Conservation (phyloP, 192 early-diverging fungal genomes). For the Gryganskiella cystojenkinii region DNA sequence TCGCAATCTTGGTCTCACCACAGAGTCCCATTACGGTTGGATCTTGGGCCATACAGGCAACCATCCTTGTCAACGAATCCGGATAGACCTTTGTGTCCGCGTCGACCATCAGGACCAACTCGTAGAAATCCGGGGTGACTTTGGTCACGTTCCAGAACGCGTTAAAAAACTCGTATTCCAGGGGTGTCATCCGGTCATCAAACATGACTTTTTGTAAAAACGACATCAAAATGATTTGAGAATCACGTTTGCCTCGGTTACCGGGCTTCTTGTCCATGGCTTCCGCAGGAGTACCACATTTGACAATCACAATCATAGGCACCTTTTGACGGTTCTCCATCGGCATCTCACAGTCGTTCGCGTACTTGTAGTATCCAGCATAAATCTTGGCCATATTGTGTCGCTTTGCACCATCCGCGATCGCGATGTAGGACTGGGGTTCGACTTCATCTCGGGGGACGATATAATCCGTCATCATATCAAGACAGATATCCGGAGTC, state of each 20-base stretch:
- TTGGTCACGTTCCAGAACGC: conserved; percentile 77
- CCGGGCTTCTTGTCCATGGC: conserved; percentile 74
- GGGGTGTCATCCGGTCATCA: conserved; percentile 81
- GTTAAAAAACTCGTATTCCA: conserved; percentile 84
- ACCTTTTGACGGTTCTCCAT: conserved; percentile 63
- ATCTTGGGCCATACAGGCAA: conserved; percentile 67
- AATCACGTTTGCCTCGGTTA: conserved; percentile 93
- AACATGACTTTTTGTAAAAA: conserved; percentile 88
- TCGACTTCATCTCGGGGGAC: conserved; percentile 72
- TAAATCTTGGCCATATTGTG: conserved; percentile 96
- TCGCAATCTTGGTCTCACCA: conserved; percentile 76
- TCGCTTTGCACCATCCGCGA: conserved; percentile 87
- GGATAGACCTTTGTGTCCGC: conserved; percentile 74
- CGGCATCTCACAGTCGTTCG: conserved; percentile 56
- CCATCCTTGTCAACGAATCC: conserved; percentile 62
- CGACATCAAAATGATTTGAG: conserved; percentile 94
- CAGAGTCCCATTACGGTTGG: conserved; percentile 71
- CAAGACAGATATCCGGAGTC: conserved; percentile 79
- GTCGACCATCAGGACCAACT: conserved; percentile 81
- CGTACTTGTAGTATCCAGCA: conserved; percentile 88
- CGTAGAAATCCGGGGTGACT: conserved; percentile 76
- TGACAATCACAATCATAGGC: conserved; percentile 80
- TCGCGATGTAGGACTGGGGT: conserved; percentile 86
- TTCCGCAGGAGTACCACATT: conserved; percentile 79
- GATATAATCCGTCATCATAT: conserved; percentile 83